Evolutionary conservation across 345 rosid genomes (phyloP), one percentile per base, ranked within the genome.

Genomic region (Melaleuca quinquenervia): DNA sequence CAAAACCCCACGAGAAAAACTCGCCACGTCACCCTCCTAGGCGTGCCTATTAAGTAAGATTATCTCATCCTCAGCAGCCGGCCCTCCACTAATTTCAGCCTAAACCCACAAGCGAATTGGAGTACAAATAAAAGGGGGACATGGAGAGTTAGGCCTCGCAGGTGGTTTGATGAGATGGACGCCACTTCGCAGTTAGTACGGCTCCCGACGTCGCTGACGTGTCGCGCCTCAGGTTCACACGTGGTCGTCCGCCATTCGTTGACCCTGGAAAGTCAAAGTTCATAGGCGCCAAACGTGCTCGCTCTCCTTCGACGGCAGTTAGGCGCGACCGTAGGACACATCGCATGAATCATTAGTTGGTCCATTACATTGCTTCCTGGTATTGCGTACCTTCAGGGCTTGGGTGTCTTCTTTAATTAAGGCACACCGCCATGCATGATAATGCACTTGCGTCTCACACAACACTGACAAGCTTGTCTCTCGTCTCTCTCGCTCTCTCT

Each of bases 291-390:
- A 52, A 84, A 83, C 78, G 84, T 32, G 75, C 45, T 14, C n/a
- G n/a, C 45, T 55, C 82, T 52, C 52, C 89, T 87, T 86, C 89
- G 85, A 92, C 92, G 94, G 91, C 86, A 89, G 94, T 93, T 92
- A 89, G 97, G 97, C 95, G 89, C 90, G 41, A 45, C 6, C 80
- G 48, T 21, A 82, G 44, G 55, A 50, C 83, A 26, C 83, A 26
- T 13, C 58, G 44, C 41, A 6, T 15, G 27, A 27, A 82, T 52
- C 24, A 1, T 51, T 36, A 48, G 80, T 70, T 70, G 36, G 80
- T 70, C 18, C 18, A 36, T 70, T 70, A 36, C 80, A 20, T 36
- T 70, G 22, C 48, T 70, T 70, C 80, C 45, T 36, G 80, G 48
- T 36, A 9, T 41, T 18, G 80, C 13, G 0, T 70, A 36, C 36